phyloP scores from a whole-genome alignment of 805 yeast species.

The Candida morakotiae region DNA sequence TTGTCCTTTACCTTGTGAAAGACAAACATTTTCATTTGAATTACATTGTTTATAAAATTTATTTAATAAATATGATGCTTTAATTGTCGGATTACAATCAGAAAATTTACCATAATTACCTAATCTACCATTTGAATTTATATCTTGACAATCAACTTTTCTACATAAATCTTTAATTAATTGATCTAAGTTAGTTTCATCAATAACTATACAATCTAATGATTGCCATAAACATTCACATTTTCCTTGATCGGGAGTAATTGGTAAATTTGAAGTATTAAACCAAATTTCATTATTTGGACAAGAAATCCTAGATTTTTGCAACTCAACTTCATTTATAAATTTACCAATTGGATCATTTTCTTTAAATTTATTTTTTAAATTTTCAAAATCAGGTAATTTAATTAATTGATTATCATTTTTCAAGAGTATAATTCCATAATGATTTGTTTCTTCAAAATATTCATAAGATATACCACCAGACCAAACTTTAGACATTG shows the following conservation, averaged over 20 bases:
- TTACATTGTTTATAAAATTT: constrained; percentile 22
- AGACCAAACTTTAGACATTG: constrained; percentile 35
- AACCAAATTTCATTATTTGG: constrained; percentile 4
- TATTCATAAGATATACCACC: constrained; percentile 38
- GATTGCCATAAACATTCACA: constrained; percentile 44
- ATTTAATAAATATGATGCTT: constrained; percentile 39
- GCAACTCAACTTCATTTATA: constrained; percentile 1
- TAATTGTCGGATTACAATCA: constrained; percentile 34
- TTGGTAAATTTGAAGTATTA: constrained; percentile 27
- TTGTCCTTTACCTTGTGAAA: constrained; percentile 19
- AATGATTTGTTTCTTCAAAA: constrained; percentile 30
- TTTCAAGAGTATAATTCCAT: constrained; percentile 30
- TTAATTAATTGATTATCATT: constrained; percentile 21
- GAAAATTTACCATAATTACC: constrained; percentile 44
- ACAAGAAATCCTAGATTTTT: neutral
- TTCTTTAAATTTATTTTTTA: constrained; percentile 18
- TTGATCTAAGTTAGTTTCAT: constrained; percentile 17
- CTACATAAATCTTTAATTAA: constrained; percentile 32
- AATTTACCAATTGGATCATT: constrained; percentile 17
- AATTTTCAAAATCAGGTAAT: constrained; percentile 26
- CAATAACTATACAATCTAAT: constrained; percentile 32
- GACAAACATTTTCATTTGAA: constrained; percentile 17
- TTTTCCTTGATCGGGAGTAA: constrained; percentile 36
- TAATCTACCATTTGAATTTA: constrained; percentile 26
- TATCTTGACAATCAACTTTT: constrained; percentile 34